Evolutionary conservation across 148 eudicot species (phyloP).

Genomic region (Cornus controversa): DNA sequence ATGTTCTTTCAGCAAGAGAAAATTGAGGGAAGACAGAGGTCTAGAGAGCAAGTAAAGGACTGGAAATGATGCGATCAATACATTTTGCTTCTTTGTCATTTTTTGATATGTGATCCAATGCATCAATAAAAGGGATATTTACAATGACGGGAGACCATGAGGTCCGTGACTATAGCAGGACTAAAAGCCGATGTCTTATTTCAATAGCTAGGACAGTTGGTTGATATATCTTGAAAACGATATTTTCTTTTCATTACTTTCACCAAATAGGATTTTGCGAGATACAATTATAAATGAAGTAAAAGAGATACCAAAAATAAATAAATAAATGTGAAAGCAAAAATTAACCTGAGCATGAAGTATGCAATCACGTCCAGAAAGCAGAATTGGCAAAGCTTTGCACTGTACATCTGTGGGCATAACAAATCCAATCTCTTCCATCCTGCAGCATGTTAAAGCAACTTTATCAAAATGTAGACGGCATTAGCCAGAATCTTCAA

Average conservation of each 20-base stretch:
- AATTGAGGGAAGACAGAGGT: not conserved
- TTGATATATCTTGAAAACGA: not conserved
- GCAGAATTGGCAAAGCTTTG: constrained; percentile 76
- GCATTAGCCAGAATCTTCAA: not conserved
- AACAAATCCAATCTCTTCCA: constrained; percentile 80
- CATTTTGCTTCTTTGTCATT: not conserved
- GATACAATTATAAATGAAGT: not conserved
- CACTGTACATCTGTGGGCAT: constrained; percentile 80
- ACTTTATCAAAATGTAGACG: not conserved
- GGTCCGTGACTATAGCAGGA: not conserved
- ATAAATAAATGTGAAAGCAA: not conserved
- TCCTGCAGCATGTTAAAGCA: constrained; percentile 40
- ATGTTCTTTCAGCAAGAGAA: not conserved
- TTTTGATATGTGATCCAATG: not conserved
- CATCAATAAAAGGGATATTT: constrained; percentile 12
- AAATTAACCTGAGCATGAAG: constrained; percentile 90
- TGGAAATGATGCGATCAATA: not conserved
- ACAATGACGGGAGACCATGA: not conserved
- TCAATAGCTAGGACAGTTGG: constrained; percentile 8
- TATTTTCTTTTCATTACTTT: not conserved
- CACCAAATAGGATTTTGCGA: not conserved
- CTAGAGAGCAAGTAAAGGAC: not conserved
- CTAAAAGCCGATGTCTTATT: not conserved
- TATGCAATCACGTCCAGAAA: constrained; percentile 80
- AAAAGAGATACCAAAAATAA: not conserved